Base-by-base conservation (phyloP, 1,284 basidiomycete species). In the Entoloma clypeatum region DNA sequence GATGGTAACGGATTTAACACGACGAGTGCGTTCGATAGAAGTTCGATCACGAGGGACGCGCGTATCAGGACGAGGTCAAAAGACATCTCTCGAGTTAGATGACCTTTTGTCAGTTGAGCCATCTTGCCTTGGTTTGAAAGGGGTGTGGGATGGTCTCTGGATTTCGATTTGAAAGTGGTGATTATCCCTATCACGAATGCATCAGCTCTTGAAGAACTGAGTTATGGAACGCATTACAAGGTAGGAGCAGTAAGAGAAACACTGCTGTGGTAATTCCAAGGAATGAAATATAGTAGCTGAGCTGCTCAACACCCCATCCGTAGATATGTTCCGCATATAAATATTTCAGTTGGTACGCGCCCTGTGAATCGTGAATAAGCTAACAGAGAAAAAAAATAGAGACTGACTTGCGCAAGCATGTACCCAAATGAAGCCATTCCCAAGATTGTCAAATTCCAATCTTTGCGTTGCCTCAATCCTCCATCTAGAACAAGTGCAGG, bases 31-130 rank as follows among this genome's bases (percentile, higher is more conserved):
- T 86, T 76, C 0, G 81, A 79, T n/a, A 77, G 43, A 25, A 85
- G 65, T 44, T 89, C 87, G 42, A 86, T 53, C 30, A 79, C 47
- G 45, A 88, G 65, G 5, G 82, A 86, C 33, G 65, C 64, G 22
- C 73, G 71, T 21, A 81, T 68, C 28, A 88, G 60, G 4, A 67
- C 53, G 2, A 87, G 66, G 60, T 90, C 86, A 52, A 88, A 89
- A 13, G 65, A 62, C 54, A 88, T 84, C 53, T 83, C 83, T 19
- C 67, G 68, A 16, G 72, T 68, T 17, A 86, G 68, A 14, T 74
- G 71, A 1, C 64, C 59, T 45, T 65, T 70, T 14, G 72, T 72
- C 4, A 72, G 65, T 41, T 73, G 72, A 4, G 68, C 66, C 51
- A 71, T 75, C 33, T 58, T 45, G 54, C 45, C 46, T 49, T 63